Base-by-base conservation (phyloP, 2,329 filamentous ascomycete species). In the Pestalotiopsis sp. region DNA sequence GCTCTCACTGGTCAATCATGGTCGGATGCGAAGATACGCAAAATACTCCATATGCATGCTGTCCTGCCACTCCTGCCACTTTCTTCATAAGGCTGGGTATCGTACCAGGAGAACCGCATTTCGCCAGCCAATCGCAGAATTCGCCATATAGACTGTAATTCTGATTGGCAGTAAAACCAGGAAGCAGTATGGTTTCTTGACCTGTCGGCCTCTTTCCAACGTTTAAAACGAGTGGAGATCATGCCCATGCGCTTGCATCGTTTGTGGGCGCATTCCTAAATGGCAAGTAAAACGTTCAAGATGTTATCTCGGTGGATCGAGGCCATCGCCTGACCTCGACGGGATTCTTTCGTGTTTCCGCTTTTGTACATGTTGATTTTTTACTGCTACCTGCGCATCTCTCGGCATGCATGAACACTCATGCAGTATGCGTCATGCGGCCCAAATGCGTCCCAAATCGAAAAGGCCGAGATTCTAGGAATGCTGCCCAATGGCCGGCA, bases 361-460 rank as follows among this genome's bases (percentile, higher is more conserved):
- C 62, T 27, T 23, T 52, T 64, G 31, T 36, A 36, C 31, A 36
- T 36, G 31, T 36, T 36, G 31, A 36, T 36, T 36, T 36, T 36
- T 2, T 36, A 9, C 31, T 36, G 31, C 31, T 36, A 36, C 45
- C 45, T 63, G 31, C 38, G 23, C 25, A 20, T 65, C 23, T 23
- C 49, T 55, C 52, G 45, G 31, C 36, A 36, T 65, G 63, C 63
- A 65, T 38, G 63, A 57, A 36, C 45, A 57, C 20, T n/a, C 45
- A 68, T 76, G 74, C 74, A 75, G 67, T 70, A 71, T 69, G 70
- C 73, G 36, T 62, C 31, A 77, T 78, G 76, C 76, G 74, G 72
- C 75, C 74, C 69, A 73, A 73, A 70, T 72, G 68, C 74, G 75
- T 76, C 73, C 74, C 71, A 75, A 74, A 36, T 36, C 31, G 31